Conservation (phyloP, 2,329 filamentous ascomycete genomes). For the Cladosporium austrohemisphaericum region DNA sequence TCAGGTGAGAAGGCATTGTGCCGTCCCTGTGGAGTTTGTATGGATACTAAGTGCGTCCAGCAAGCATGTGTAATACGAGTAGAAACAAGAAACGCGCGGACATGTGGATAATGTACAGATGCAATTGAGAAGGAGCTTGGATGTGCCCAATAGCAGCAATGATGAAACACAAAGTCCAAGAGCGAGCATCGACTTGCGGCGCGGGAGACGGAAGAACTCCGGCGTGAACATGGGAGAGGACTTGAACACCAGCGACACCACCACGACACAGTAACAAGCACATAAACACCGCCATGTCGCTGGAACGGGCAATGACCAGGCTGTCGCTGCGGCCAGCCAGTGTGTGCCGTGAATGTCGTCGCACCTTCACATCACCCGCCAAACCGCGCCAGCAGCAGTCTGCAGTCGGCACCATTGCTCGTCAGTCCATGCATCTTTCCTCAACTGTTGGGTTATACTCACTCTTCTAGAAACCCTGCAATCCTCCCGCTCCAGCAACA, state of each 20-base stretch:
- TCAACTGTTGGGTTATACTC: too few species aligned
- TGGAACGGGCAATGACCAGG: constrained; percentile 27
- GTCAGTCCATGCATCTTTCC: constrained; percentile 15
- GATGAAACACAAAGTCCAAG: constrained; percentile 7
- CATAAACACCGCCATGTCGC: constrained; percentile 24
- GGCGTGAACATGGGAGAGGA: constrained; percentile 3
- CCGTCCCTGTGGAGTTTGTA: not conserved
- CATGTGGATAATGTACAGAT: constrained; percentile 5
- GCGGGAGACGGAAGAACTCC: constrained; percentile 9
- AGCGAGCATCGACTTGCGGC: not conserved
- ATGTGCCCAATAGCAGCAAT: constrained; percentile 5
- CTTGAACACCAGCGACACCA: not conserved
- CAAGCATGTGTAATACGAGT: not conserved
- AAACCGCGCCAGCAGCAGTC: constrained; percentile 22
- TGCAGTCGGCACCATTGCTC: constrained; percentile 25
- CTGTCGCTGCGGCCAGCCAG: constrained; percentile 24
- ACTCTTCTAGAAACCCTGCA: constrained; percentile 15
- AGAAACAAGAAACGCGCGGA: not conserved
- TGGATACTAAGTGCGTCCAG: not conserved
- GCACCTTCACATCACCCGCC: constrained; percentile 24
- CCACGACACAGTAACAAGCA: not conserved
- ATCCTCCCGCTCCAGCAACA: constrained; percentile 10
- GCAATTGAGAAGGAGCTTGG: not conserved
- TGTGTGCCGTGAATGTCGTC: constrained; percentile 28
- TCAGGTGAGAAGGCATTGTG: constrained; percentile 58